Evolutionary conservation across 768 basidiomycete species (phyloP).

Genomic region (Crucibulum laeve): DNA sequence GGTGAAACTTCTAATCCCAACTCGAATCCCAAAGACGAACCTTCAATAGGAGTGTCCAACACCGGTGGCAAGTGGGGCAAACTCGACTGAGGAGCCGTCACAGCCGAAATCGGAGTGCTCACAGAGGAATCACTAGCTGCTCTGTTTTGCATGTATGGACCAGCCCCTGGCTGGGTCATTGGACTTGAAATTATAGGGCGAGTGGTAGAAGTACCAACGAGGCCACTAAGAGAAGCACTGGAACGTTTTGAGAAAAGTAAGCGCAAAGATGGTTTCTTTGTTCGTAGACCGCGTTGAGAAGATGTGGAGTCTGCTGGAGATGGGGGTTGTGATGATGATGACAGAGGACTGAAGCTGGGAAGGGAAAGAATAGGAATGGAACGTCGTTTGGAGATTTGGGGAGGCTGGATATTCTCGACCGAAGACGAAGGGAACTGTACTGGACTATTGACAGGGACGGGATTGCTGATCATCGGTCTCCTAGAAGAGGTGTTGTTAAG

Average conservation of each 20-base stretch:
- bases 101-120: slow-evolving; percentile 48
- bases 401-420: slow-evolving; percentile 9
- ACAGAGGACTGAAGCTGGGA: slow-evolving; percentile 24
- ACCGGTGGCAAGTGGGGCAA: slow-evolving; percentile 47
- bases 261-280: slow-evolving; percentile 68
- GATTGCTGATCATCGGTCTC: slow-evolving; percentile 23
- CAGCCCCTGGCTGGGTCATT: slow-evolving; percentile 8
- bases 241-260: slow-evolving; percentile 67
- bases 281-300: slow-evolving; percentile 19
- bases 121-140: slow-evolving; percentile 46
- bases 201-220: slow-evolving; percentile 14
- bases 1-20: slow-evolving; percentile 30
- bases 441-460: slow-evolving; percentile 22
- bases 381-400: slow-evolving; percentile 23
- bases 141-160: slow-evolving; percentile 23
- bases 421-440: slow-evolving; percentile 43
- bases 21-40: slow-evolving; percentile 39
- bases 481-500: slow-evolving; percentile 18
- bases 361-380: slow-evolving; percentile 38
- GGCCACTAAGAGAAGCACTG: slow-evolving; percentile 35
- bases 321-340: slow-evolving; percentile 6
- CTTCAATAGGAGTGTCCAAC: slow-evolving; percentile 57
- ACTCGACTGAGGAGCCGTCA: slow-evolving; percentile 54
- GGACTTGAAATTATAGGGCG: slow-evolving; percentile 16
- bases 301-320: slow-evolving; percentile 16